These are phyloP conservation scores for Puccinia polysora DNA, from an alignment of 1,284 basidiomycete species.

Conservation along the genomic window DNA sequence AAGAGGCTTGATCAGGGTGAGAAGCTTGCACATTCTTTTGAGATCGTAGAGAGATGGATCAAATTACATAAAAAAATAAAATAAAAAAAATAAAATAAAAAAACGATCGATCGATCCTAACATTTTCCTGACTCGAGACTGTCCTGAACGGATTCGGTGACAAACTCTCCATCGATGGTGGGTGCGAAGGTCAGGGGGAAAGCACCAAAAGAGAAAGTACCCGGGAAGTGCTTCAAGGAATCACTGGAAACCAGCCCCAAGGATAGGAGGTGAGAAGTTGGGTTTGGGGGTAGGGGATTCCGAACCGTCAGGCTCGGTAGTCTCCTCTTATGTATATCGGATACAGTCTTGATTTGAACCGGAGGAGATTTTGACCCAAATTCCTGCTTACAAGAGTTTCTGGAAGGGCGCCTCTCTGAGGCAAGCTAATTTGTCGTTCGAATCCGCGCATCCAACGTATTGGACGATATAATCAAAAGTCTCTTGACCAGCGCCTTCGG, in stretches of 20 bases:
- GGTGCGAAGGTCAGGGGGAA: conserved; percentile 26
- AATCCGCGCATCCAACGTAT: not conserved
- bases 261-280: too few species aligned
- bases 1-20: too few species aligned
- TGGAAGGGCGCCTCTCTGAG: conserved; percentile 17
- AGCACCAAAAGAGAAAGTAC: conserved; percentile 25
- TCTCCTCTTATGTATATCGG: too few species aligned
- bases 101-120: not conserved
- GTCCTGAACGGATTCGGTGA: conserved; percentile 11
- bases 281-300: too few species aligned
- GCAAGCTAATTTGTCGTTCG: conserved; percentile 12
- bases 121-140: conserved; percentile 29
- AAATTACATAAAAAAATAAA: too few species aligned
- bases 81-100: not conserved
- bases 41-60: too few species aligned
- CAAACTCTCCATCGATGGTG: conserved; percentile 33
- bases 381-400: conserved; percentile 17
- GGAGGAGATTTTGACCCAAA: not conserved
- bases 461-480: conserved; percentile 28
- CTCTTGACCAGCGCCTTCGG: conserved; percentile 37
- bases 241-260: conserved; percentile 1
- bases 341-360: conserved; percentile 4
- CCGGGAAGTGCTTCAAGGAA: conserved; percentile 21
- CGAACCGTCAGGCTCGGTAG: too few species aligned
- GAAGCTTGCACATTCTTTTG: too few species aligned